Evolutionary conservation across 352 stramenopile species (phyloP).

Genomic region (Elongisporangium undulatum): DNA sequence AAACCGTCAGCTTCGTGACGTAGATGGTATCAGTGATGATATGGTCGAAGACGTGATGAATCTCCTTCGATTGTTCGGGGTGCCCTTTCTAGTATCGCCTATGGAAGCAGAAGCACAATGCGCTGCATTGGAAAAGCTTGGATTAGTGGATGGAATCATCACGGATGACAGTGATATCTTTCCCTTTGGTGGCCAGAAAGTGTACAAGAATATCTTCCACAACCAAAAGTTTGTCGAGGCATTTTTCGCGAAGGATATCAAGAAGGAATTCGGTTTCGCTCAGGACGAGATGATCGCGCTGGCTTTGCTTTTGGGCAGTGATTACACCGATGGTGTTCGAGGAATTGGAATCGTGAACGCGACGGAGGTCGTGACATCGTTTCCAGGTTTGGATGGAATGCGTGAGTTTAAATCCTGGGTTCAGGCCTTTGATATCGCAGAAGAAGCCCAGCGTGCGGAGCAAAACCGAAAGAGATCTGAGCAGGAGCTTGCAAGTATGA

Average conservation of each 20-base stretch:
- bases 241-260: conserved; percentile 92
- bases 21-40: conserved; percentile 95
- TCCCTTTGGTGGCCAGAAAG: conserved; percentile 90
- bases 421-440: conserved; percentile 47
- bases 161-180: conserved; percentile 97
- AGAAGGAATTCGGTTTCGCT: conserved; percentile 90
- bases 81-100: conserved; percentile 98
- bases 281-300: conserved; percentile 90
- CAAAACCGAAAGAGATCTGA: conserved; percentile 56
- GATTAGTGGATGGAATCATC: conserved; percentile 97
- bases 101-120: conserved; percentile 99
- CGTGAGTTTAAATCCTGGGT: conserved; percentile 81
- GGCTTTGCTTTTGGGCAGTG: conserved; percentile 93
- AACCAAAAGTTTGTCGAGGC: conserved; percentile 98
- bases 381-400: conserved; percentile 86
- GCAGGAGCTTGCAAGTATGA: conserved; percentile 39
- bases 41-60: conserved; percentile 98
- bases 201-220: conserved; percentile 99
- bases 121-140: conserved; percentile 92
- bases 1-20: conserved; percentile 82
- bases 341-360: conserved; percentile 86
- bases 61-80: conserved; percentile 95
- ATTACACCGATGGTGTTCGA: conserved; percentile 91
- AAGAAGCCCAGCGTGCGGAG: conserved; percentile 44
- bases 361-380: conserved; percentile 65